Evolutionary conservation across 164 flowering plant genomes (phyloP), one percentile per base, ranked within the genome.

Genomic region (Liquidambar formosana): DNA sequence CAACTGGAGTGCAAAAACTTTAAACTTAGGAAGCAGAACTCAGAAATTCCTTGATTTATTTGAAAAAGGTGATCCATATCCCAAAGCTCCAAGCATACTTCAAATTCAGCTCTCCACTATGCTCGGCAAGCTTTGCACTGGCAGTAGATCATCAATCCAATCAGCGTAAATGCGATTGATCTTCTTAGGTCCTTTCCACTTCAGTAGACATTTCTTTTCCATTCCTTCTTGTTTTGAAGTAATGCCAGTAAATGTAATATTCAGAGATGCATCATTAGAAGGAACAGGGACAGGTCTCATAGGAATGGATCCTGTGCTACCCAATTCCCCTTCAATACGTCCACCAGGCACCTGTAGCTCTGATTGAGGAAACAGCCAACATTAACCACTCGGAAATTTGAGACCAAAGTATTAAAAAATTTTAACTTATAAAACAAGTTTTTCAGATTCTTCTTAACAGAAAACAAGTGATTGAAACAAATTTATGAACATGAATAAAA

Each of bases 71-170:
- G 33, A 25, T 49, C 8, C 53, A 15, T 2, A 6, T 33, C 41
- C 41, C 6, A 6, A 49, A 49, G n/a, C n/a, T 49, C 53, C n/a
- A 18, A n/a, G 18, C 53, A 49, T 13, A 70, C 57, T 44, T 27
- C 33, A 54, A 47, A 57, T 52, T 77, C 76, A 84, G 68, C 69
- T 73, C 71, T 81, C 84, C 28, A 75, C 73, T 66, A 75, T 64
- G 72, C 67, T 82, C 0, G 81, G 81, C 41, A 73, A 68, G 63
- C 69, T 69, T 5, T 58, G 75, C 14, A 33, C 45, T 21, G 76
- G 67, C 1, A 85, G 85, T 57, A 85, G n/a, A 73, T 88, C 90
- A 49, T 90, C 93, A 12, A 86, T 77, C 93, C 96, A 89, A 73
- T 91, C 92, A 18, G 73, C 93, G 77, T 87, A 89, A 19, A 89